These are phyloP conservation scores for Globisporangium takayamanum DNA, from an alignment of 352 stramenopile species.

Conservation along the genomic window DNA sequence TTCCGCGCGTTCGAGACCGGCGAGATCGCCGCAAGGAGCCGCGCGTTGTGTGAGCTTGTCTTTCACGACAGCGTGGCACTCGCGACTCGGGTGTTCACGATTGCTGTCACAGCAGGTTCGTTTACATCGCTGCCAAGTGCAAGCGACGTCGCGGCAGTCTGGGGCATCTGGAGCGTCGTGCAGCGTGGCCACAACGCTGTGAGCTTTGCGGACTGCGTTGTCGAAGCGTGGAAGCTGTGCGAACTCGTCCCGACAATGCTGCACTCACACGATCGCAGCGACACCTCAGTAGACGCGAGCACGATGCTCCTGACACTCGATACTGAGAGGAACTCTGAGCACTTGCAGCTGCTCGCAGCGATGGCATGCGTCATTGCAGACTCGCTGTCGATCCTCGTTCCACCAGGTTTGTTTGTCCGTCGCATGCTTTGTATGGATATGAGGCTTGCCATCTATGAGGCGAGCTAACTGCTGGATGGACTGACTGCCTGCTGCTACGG, in stretches of 20 bases:
- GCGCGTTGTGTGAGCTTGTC: slow-evolving; percentile 1
- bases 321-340: slow-evolving; percentile 6
- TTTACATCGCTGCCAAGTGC: neutral
- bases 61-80: slow-evolving; percentile 5
- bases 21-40: neutral
- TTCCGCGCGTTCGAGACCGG: slow-evolving; percentile 12
- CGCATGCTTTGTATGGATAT: neutral
- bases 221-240: slow-evolving; percentile 19
- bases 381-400: slow-evolving; percentile 18
- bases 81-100: slow-evolving; percentile 3
- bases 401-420: slow-evolving; percentile 15
- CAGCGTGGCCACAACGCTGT: slow-evolving; percentile 13
- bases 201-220: slow-evolving; percentile 12
- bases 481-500: neutral
- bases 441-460: too few relatives aligned
- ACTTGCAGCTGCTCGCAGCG: slow-evolving; percentile 21
- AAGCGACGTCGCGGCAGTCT: neutral
- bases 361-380: slow-evolving; percentile 26
- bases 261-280: too few relatives aligned
- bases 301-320: slow-evolving; percentile 16
- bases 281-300: neutral
- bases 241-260: slow-evolving; percentile 13
- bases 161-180: slow-evolving; percentile 15
- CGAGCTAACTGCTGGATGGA: neutral
- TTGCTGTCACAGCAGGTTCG: neutral